Evolutionary conservation across 2,329 filamentous ascomycete genomes (phyloP).

Genomic region (Seiridium cupressi): DNA sequence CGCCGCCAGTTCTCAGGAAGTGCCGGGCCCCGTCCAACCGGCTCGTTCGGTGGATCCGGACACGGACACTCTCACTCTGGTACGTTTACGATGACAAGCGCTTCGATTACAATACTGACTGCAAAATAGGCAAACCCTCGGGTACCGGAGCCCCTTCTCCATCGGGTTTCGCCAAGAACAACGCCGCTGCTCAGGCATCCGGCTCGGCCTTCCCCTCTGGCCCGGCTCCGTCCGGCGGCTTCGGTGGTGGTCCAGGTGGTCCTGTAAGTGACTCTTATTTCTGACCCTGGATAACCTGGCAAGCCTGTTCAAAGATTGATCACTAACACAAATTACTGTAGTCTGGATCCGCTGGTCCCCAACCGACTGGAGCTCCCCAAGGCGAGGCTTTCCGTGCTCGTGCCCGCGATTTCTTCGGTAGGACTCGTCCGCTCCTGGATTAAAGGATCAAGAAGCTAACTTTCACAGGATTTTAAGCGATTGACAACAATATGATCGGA

Average conservation of each 20-base stretch:
- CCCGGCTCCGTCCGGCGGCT: neutral
- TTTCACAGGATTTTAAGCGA: neutral
- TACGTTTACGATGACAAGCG: neutral
- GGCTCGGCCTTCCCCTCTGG: neutral
- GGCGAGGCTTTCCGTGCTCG: neutral
- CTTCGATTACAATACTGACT: neutral
- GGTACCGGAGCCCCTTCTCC: neutral
- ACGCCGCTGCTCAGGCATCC: neutral
- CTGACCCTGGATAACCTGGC: too few species aligned
- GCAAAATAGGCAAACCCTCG: neutral
- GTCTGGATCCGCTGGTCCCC: conserved; percentile 4
- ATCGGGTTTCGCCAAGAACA: neutral
- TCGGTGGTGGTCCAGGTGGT: neutral
- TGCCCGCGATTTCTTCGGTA: neutral
- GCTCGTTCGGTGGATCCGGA: too few species aligned
- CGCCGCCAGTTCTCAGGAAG: neutral
- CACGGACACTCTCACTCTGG: neutral
- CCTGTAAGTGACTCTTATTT: too few species aligned
- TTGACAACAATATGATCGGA: too few species aligned
- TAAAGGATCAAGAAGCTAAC: neutral
- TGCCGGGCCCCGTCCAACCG: neutral
- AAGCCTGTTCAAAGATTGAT: too few species aligned
- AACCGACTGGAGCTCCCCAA: neutral
- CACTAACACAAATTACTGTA: too few species aligned
- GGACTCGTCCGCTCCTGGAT: neutral